Evolutionary conservation across 2,329 filamentous ascomycete species (phyloP).

Genomic region (Exophiala mesophila): DNA sequence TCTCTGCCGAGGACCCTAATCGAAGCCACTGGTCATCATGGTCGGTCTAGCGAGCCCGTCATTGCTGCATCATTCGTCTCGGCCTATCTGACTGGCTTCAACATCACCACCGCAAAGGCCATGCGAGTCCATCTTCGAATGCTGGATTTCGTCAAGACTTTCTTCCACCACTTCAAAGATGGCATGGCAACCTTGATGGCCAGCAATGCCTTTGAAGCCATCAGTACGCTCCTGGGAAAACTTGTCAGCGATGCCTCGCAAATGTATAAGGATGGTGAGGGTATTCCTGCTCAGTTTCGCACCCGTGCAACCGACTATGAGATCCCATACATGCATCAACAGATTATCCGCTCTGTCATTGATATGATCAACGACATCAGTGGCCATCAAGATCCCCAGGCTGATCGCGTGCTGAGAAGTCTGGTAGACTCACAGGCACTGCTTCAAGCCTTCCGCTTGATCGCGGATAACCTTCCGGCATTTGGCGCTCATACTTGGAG

Average conservation of each 20-base stretch:
- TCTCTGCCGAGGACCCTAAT: slow-evolving; percentile 73
- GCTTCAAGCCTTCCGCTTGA: slow-evolving; percentile 69
- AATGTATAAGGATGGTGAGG: slow-evolving; percentile 62
- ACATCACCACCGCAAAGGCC: slow-evolving; percentile 73
- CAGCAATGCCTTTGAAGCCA: slow-evolving; percentile 79
- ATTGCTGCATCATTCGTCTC: slow-evolving; percentile 77
- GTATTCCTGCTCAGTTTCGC: slow-evolving; percentile 66
- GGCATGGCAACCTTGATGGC: slow-evolving; percentile 78
- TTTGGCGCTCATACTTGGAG: slow-evolving; percentile 97
- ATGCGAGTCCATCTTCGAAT: slow-evolving; percentile 79
- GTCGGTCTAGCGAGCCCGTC: slow-evolving; percentile 71
- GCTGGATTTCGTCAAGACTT: slow-evolving; percentile 79
- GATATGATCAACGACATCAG: slow-evolving; percentile 97
- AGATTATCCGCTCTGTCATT: slow-evolving; percentile 86
- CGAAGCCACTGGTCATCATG: slow-evolving; percentile 21
- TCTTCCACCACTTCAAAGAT: slow-evolving; percentile 79
- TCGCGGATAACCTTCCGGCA: slow-evolving; percentile 71
- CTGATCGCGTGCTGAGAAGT: slow-evolving; percentile 85
- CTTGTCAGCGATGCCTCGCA: slow-evolving; percentile 68
- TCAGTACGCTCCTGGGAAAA: slow-evolving; percentile 78
- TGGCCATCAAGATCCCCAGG: slow-evolving; percentile 73
- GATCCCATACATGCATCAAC: slow-evolving; percentile 88
- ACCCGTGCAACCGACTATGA: slow-evolving; percentile 87
- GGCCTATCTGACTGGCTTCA: slow-evolving; percentile 82
- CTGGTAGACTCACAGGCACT: slow-evolving; percentile 88